Evolutionary conservation across 768 basidiomycete species (phyloP).

Genomic region (Suillus subalutaceus): DNA sequence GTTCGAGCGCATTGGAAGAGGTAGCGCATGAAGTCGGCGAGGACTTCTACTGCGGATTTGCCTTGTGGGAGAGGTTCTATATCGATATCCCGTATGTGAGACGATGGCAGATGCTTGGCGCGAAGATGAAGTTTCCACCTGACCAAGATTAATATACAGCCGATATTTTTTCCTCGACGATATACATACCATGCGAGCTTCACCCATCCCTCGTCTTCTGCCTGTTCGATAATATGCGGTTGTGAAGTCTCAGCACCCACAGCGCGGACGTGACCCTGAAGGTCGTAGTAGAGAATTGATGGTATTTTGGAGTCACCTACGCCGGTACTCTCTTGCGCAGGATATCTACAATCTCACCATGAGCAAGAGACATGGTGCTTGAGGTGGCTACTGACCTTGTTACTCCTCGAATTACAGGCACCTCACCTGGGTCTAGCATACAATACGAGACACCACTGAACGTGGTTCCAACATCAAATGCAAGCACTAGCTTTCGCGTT

Average conservation of each 20-base stretch:
- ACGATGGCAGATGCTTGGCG: conserved; percentile 26
- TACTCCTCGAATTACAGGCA: conserved; percentile 32
- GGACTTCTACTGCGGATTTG: conserved; percentile 23
- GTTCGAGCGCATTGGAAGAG: conserved; percentile 25
- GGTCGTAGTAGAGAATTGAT: conserved; percentile 50
- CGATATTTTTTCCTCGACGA: not conserved
- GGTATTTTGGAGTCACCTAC: conserved; percentile 50
- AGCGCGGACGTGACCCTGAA: conserved; percentile 40
- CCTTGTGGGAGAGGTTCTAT: conserved; percentile 27
- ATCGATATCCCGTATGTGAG: conserved; percentile 25
- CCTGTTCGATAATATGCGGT: conserved; percentile 37
- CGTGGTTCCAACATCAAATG: conserved; percentile 48
- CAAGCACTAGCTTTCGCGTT: conserved; percentile 44
- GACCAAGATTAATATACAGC: not conserved
- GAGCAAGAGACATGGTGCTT: not conserved
- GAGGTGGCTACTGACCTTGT: conserved; percentile 23
- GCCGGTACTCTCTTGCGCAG: conserved; percentile 47
- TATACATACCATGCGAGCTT: conserved; percentile 43
- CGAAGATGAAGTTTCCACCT: conserved; percentile 42
- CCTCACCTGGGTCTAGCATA: conserved; percentile 38
- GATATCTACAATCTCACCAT: conserved; percentile 37
- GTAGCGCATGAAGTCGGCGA: conserved; percentile 32
- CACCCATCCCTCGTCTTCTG: conserved; percentile 39
- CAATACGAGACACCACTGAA: conserved; percentile 44
- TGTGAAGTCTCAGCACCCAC: conserved; percentile 46